Evolutionary conservation across 495 filamentous ascomycete species (phyloP).

Genomic region (Jackrogersella multiformis): DNA sequence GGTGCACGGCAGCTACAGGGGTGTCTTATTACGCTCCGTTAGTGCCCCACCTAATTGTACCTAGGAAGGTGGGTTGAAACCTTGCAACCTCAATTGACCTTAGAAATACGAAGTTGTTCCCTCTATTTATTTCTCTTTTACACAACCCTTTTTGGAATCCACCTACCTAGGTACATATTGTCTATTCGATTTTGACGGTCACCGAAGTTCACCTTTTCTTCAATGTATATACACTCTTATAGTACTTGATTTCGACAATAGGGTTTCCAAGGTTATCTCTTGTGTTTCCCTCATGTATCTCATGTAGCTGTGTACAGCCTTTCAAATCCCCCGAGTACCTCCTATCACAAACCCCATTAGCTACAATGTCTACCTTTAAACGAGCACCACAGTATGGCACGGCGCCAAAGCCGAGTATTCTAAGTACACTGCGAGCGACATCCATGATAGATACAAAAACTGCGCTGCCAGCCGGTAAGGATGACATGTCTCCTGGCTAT

Average conservation of each 20-base stretch:
- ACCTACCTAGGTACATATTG: too few relatives aligned
- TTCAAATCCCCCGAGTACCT: slow-evolving; percentile 10
- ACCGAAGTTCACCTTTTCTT: background rate
- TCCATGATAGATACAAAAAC: slow-evolving; percentile 79
- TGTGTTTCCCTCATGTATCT: background rate
- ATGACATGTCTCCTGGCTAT: background rate
- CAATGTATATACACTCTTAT: slow-evolving; percentile 1
- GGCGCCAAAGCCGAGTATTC: slow-evolving; percentile 62
- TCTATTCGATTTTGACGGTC: slow-evolving; percentile 1
- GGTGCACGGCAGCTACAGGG: background rate
- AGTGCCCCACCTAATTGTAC: background rate
- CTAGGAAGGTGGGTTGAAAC: slow-evolving; percentile 7
- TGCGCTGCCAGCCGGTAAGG: slow-evolving; percentile 79
- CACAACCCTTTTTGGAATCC: too few relatives aligned
- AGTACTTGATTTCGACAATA: too few relatives aligned
- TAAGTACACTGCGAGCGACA: slow-evolving; percentile 77
- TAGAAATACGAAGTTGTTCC: background rate
- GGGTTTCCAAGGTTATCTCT: too few relatives aligned
- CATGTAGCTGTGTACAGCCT: slow-evolving; percentile 15
- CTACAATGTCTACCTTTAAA: slow-evolving; percentile 70
- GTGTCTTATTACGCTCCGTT: background rate
- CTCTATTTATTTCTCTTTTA: background rate
- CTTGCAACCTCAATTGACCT: background rate
- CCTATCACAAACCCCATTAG: slow-evolving; percentile 4
- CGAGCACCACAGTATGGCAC: slow-evolving; percentile 62